Percentiles rank a stretch among this genome's conserved stretches.
These are phyloP conservation scores for Acer saccharum DNA, from an alignment of 345 rosid species.

Conservation along the genomic window DNA sequence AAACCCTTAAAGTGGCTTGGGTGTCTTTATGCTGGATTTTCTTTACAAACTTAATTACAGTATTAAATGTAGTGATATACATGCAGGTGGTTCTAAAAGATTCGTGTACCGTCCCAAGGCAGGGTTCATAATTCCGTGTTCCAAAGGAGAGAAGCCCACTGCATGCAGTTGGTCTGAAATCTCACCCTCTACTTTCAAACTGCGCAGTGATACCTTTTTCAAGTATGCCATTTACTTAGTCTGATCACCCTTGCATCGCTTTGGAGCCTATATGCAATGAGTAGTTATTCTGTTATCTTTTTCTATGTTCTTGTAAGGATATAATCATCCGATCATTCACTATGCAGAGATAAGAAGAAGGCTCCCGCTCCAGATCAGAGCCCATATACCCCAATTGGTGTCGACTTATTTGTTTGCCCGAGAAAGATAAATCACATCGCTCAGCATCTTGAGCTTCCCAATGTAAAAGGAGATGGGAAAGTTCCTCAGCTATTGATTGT, in stretches of 20 bases:
- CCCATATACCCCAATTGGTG: constrained; percentile 77
- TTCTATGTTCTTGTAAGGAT: background rate
- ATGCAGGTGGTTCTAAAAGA: constrained; percentile 60
- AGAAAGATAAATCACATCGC: constrained; percentile 90
- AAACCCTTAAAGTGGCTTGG: background rate
- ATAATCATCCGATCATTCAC: constrained; percentile 16
- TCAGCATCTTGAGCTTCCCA: constrained; percentile 86
- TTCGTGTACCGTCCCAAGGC: constrained; percentile 61
- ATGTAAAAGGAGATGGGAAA: constrained; percentile 58
- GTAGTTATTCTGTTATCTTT: constrained; percentile 7
- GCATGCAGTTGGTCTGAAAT: constrained; percentile 67
- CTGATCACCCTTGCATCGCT: constrained; percentile 2
- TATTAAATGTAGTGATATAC: constrained; percentile 8
- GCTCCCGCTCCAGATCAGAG: constrained; percentile 60
- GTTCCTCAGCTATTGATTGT: constrained; percentile 81
- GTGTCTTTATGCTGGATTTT: background rate
- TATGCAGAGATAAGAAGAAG: constrained; percentile 81
- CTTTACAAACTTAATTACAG: background rate
- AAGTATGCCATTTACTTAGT: constrained; percentile 42
- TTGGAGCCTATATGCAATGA: background rate
- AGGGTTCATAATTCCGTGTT: constrained; percentile 52
- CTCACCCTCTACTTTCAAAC: constrained; percentile 69
- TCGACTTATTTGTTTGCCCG: constrained; percentile 74
- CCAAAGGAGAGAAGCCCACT: constrained; percentile 44
- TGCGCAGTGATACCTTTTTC: constrained; percentile 67